Evolutionary conservation across 139 green algal species (phyloP), one percentile per base, ranked within the genome.

Genomic region (Limnomonas spitsbergensis): DNA sequence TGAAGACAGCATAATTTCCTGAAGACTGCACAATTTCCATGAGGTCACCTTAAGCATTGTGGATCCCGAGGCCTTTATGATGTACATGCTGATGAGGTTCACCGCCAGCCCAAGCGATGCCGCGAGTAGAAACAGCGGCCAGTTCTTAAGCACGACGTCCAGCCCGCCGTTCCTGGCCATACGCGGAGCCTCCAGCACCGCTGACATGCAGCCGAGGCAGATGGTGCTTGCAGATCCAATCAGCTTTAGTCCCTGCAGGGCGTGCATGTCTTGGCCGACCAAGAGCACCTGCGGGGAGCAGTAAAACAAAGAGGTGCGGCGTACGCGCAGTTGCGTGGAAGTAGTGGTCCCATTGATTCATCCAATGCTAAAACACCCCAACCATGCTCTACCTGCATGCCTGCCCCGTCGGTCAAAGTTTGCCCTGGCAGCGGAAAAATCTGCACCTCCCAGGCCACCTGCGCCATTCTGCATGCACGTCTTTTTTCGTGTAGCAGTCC

Each of bases 201-300:
- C 69, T 7, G 42, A 71, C 20, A 73, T 68, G 36, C 3, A 7
- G 35, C 80, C 20, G 36, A 85, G 75, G 40, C 75, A 79, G 4
- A 81, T n/a, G 42, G 66, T 75, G 7, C 69, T 75, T 1, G 69
- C 75, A 32, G 80, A 75, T 29, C 73, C 75, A 24, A 85, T 81
- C 66, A 72, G 72, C 54, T 85, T 85, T 32, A 85, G 80, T 31
- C 40, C 61, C 68, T 84, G 80, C 66, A 84, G 27, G 20, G 80
- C 66, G 67, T 84, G 80, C 54, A 81, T 77, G 47, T 84, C 80
- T 35, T 38, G 76, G 4, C 80, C 80, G 40, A 78, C 67, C 47
- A 84, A 47, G 40, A 84, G 67, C 73, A 80, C 75, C 80, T 84
- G 80, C 47, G 53, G 29, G 61, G 47, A 29, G 47, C 47, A 61